Conservation (phyloP, 176 grass and related monocot species). For the Triticum turgidum region DNA sequence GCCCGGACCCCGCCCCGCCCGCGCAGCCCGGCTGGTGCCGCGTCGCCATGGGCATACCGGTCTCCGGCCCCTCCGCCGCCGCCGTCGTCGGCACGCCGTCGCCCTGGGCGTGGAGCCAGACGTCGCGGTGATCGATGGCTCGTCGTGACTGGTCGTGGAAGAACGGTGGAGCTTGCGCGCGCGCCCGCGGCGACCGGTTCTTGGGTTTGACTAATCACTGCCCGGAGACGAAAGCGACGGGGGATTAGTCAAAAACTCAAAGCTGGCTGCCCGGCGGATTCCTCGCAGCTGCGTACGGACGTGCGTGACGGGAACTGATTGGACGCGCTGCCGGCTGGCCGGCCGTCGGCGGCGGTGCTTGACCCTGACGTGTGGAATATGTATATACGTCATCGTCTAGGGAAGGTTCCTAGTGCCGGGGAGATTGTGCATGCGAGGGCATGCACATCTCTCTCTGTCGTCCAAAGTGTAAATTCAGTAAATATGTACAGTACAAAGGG, state of each 20-base stretch:
- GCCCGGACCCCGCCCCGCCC: background rate
- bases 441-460: too few species aligned
- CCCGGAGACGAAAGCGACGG: background rate
- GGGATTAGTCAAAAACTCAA: constrained; percentile 21
- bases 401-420: background rate
- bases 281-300: background rate
- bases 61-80: constrained; percentile 22
- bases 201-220: background rate
- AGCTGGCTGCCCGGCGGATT: background rate
- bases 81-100: constrained; percentile 42
- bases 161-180: constrained; percentile 15
- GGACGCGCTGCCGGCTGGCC: background rate
- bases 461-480: background rate
- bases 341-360: background rate
- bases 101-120: constrained; percentile 27
- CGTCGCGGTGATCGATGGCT: constrained; percentile 19
- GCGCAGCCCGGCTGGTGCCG: constrained; percentile 60
- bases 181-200: constrained; percentile 19
- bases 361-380: background rate
- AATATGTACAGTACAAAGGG: too few species aligned
- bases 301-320: background rate
- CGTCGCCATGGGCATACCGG: constrained; percentile 77
- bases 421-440: too few species aligned
- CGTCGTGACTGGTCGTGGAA: constrained; percentile 30
- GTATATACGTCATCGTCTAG: background rate